Conservation (phyloP, 2,329 filamentous ascomycete genomes). For the Colletotrichum musae region DNA sequence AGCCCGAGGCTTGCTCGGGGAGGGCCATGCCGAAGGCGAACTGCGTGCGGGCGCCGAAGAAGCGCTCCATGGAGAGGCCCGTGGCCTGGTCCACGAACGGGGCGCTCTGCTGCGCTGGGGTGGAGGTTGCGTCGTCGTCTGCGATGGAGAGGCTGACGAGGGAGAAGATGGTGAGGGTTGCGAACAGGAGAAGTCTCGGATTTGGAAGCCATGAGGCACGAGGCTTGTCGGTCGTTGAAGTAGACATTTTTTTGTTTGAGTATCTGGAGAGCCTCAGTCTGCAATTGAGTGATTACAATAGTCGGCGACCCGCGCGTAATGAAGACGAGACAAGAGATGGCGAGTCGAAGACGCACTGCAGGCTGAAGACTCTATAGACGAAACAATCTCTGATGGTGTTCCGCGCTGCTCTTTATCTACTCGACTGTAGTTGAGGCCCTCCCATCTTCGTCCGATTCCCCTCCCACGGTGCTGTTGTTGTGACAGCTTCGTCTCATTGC, state of each 20-base stretch:
- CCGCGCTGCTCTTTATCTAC: neutral
- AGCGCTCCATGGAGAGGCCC: constrained; percentile 54
- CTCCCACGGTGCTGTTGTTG: constrained; percentile 5
- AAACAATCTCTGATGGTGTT: neutral
- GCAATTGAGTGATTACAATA: constrained; percentile 9
- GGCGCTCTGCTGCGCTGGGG: constrained; percentile 37
- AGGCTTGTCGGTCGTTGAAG: neutral
- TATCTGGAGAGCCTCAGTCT: neutral
- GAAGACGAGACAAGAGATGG: neutral
- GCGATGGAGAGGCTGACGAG: constrained; percentile 15
- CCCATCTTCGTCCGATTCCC: neutral
- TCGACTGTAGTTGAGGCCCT: too few species aligned
- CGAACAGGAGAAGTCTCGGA: neutral
- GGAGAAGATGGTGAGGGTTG: constrained; percentile 1
- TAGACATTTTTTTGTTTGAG: neutral
- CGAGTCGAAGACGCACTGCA: neutral
- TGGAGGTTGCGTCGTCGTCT: constrained; percentile 35
- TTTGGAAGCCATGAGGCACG: neutral
- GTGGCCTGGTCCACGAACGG: constrained; percentile 52
- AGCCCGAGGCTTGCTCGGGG: constrained; percentile 49
- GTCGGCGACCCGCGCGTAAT: constrained; percentile 23
- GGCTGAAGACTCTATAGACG: constrained; percentile 1
- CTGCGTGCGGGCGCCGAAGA: constrained; percentile 55
- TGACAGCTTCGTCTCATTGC: constrained; percentile 19
- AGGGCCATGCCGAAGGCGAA: constrained; percentile 61